phyloP scores from a whole-genome alignment of 306 rosid species.

The Prunus armeniaca region DNA sequence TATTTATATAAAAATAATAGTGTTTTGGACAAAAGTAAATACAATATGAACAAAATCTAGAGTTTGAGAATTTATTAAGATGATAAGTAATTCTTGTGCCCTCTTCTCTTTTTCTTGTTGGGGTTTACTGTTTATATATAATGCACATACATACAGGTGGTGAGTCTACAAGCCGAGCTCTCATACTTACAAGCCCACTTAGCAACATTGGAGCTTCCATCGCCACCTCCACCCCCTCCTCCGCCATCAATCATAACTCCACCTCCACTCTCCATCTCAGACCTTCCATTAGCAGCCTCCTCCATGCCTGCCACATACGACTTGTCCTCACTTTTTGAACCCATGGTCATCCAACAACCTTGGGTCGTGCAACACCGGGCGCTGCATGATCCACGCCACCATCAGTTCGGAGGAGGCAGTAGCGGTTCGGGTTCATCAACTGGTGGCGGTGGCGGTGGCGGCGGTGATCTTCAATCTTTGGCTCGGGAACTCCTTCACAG shows the following conservation, averaged over 20 bases:
- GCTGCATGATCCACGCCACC: constrained; percentile 32
- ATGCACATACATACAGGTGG: constrained; percentile 46
- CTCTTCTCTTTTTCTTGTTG: neutral
- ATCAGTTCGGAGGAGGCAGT: constrained; percentile 34
- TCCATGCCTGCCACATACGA: constrained; percentile 53
- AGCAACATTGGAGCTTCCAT: constrained; percentile 66
- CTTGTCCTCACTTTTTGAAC: constrained; percentile 80
- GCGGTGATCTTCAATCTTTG: constrained; percentile 71
- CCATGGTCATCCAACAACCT: constrained; percentile 62
- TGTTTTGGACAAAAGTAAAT: too few species aligned
- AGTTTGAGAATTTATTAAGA: too few species aligned
- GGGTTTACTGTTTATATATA: neutral
- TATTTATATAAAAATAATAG: too few species aligned
- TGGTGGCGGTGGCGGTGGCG: constrained; percentile 2
- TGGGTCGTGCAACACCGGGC: constrained; percentile 65
- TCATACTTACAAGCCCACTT: constrained; percentile 81
- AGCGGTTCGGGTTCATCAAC: constrained; percentile 27
- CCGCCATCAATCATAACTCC: constrained; percentile 38
- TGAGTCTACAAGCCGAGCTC: constrained; percentile 82
- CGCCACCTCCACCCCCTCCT: constrained; percentile 49
- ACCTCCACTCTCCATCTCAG: constrained; percentile 40
- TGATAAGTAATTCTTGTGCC: neutral
- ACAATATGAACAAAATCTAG: too few species aligned
- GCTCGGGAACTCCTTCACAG: constrained; percentile 66
- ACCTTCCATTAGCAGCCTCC: constrained; percentile 47